Evolutionary conservation across 2,329 filamentous ascomycete species (phyloP).

Genomic region (Diatrype stigma): DNA sequence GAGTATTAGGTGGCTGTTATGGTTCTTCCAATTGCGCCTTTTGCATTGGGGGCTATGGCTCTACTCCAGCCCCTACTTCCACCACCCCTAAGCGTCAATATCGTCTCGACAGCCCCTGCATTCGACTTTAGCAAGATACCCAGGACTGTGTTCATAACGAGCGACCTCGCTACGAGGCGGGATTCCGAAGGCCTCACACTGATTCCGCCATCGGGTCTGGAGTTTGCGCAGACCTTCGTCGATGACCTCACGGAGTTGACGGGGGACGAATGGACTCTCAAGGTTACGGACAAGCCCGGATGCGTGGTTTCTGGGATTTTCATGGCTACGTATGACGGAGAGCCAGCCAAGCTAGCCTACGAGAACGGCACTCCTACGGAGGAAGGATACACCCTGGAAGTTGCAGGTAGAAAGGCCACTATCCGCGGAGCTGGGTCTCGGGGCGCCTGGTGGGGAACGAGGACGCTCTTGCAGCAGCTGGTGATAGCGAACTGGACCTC

Average conservation of each 20-base stretch:
- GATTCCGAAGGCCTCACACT: slow-evolving; percentile 45
- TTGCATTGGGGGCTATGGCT: background rate
- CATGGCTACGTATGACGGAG: slow-evolving; percentile 30
- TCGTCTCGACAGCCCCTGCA: background rate
- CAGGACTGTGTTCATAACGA: slow-evolving; percentile 37
- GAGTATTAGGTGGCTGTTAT: background rate
- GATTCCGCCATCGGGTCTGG: slow-evolving; percentile 45
- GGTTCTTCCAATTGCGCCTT: background rate
- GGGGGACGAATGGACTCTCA: slow-evolving; percentile 36
- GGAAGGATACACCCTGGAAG: slow-evolving; percentile 45
- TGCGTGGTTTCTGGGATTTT: slow-evolving; percentile 35
- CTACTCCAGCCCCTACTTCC: slow-evolving; percentile 4
- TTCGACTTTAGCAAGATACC: slow-evolving; percentile 7
- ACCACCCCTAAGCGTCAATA: background rate
- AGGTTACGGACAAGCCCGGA: slow-evolving; percentile 31
- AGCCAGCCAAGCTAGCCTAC: slow-evolving; percentile 33
- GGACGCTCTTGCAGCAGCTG: slow-evolving; percentile 39
- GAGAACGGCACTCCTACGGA: slow-evolving; percentile 42
- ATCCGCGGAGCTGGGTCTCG: slow-evolving; percentile 39
- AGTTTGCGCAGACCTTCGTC: slow-evolving; percentile 44
- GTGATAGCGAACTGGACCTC: slow-evolving; percentile 27
- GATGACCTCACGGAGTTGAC: slow-evolving; percentile 39
- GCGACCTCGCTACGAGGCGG: slow-evolving; percentile 30
- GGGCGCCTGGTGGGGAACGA: slow-evolving; percentile 44
- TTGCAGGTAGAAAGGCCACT: slow-evolving; percentile 28